Base-by-base conservation (phyloP, 1,139 yeast species). In the Martiniozyma asiatica region DNA sequence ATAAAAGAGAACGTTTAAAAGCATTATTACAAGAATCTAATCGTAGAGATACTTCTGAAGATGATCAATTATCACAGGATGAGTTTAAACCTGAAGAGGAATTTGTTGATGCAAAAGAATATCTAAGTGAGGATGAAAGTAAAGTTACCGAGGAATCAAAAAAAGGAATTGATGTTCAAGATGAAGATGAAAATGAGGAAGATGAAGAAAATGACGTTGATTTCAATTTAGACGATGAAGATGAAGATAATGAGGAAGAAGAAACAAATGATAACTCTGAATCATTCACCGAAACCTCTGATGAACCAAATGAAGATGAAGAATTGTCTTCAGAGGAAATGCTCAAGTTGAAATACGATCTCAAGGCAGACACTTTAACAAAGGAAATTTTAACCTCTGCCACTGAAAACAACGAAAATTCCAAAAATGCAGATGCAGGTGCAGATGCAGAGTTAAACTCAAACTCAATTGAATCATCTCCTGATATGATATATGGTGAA, bases 391-490 rank as follows among this genome's bases (percentile, higher is more conserved):
- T 38, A 12, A 6, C n/a, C n/a, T n/a, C n/a, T n/a, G n/a, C n/a
- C n/a, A n/a, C n/a, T n/a, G n/a, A n/a, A n/a, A n/a, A n/a, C n/a
- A 18, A 27, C 14, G 15, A 17, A 15, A 4, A 17, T 6, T 17
- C 8, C 18, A 30, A 18, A 18, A 25, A 22, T 4, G 45, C 45
- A 18, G 50, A 43, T 4, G 49, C 48, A 15, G 43, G 35, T 17
- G 47, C 44, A 7, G 41, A 6, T 9, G 7, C 16, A 15, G 4
- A 24, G 31, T 37, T 20, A 9, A 32, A 52, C 36, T 41, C 72
- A 0, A 58, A 67, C 0, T 56, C 68, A 2, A 61, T 66, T 6
- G 60, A 60, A 31, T 30, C 32, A 8, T 55, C 47, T 8, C 21
- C 30, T 8, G 43, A 40, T 14, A 19, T 36, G 8, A 20, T 36